Percentiles rank a stretch among this genome's conserved stretches.
Evolutionary conservation across 257 asterid genomes (phyloP).

Genomic region (Solanum ossicruentum): DNA sequence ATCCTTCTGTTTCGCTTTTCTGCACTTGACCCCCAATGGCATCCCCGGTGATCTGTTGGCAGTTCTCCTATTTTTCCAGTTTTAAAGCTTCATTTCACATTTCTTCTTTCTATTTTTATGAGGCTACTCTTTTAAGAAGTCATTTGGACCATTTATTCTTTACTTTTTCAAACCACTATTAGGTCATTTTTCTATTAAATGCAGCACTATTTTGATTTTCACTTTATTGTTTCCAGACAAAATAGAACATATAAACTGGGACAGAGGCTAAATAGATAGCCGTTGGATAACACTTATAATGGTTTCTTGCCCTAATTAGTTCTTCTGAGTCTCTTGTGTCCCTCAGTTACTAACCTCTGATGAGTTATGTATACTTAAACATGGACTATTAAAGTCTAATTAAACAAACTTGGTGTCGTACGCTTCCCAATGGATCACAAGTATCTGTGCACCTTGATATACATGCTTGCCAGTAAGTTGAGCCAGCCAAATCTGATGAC

Average conservation of each 20-base stretch:
- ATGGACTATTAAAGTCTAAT: neutral
- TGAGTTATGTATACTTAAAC: neutral
- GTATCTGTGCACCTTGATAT: neutral
- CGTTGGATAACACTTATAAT: neutral
- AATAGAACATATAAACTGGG: neutral
- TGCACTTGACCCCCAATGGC: neutral
- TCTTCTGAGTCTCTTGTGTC: neutral
- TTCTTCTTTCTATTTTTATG: neutral
- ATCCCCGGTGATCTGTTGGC: neutral
- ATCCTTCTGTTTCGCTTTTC: neutral
- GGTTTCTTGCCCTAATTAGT: neutral
- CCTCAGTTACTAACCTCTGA: neutral
- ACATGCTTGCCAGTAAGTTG: neutral
- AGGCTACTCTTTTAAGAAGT: neutral
- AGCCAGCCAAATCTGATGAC: neutral
- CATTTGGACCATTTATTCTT: neutral
- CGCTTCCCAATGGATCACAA: neutral
- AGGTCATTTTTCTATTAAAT: neutral
- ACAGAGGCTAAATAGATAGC: neutral
- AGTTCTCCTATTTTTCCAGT: neutral
- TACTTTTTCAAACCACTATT: neutral
- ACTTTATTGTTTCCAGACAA: neutral
- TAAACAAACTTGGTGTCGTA: neutral
- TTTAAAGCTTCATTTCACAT: neutral
- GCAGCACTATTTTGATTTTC: neutral